phyloP scores from a whole-genome alignment of 1,139 yeast species.

The Yamadazyma atmosphaerica region DNA sequence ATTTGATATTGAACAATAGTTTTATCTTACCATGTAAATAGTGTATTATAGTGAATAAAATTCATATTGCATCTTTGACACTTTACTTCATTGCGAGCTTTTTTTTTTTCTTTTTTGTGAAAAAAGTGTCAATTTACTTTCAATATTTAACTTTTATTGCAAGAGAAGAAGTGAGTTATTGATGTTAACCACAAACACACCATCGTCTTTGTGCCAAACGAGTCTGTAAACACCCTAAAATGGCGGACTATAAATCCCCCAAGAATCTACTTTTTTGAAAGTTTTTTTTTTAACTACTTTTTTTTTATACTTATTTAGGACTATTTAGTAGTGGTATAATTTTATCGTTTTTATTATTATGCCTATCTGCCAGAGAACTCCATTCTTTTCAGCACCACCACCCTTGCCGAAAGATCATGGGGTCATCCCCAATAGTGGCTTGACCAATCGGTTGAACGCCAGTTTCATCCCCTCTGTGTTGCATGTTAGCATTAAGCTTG shows the following conservation, averaged over 20 bases:
- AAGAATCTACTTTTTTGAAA: too few relatives aligned
- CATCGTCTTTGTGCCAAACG: too few relatives aligned
- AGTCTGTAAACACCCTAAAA: too few relatives aligned
- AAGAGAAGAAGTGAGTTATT: too few relatives aligned
- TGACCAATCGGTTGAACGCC: neutral
- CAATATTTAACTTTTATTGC: too few relatives aligned
- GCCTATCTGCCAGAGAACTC: neutral
- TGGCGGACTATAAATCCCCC: too few relatives aligned
- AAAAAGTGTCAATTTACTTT: too few relatives aligned
- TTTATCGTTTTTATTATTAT: neutral
- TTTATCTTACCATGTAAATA: conserved; percentile 2
- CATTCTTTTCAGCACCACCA: neutral
- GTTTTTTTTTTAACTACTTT: too few relatives aligned
- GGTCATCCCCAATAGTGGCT: neutral
- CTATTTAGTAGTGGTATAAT: neutral
- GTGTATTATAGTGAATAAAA: conserved; percentile 3
- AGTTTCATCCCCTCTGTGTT: neutral
- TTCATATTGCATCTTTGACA: neutral
- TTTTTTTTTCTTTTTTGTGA: neutral
- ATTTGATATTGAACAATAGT: neutral
- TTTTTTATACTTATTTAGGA: too few relatives aligned
- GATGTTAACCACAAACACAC: too few relatives aligned
- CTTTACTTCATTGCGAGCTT: neutral
- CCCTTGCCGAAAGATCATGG: neutral
- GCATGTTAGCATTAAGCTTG: neutral